Conservation (phyloP, 768 basidiomycete genomes). For the Lyophyllum atratum region DNA sequence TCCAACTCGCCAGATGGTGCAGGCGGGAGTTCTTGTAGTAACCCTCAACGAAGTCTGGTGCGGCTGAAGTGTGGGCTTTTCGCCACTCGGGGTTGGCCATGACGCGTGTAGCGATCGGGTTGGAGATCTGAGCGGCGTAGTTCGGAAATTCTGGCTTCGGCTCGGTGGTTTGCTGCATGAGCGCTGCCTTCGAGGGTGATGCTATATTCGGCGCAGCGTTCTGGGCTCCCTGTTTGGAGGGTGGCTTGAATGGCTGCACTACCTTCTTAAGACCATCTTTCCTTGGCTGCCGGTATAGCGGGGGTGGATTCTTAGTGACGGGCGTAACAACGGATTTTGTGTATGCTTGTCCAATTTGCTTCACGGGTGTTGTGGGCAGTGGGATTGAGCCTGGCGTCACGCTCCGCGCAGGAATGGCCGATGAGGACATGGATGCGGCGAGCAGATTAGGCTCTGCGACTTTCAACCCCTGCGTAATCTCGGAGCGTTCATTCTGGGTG, state of each 20-base stretch:
- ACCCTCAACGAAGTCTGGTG: constrained; percentile 83
- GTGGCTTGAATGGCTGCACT: neutral
- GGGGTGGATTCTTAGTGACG: neutral
- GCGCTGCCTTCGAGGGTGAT: neutral
- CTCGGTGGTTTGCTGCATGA: neutral
- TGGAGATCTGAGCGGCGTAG: constrained; percentile 72
- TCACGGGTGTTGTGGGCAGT: constrained; percentile 6
- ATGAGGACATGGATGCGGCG: constrained; percentile 16
- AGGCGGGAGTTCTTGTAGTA: constrained; percentile 86
- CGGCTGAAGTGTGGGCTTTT: constrained; percentile 81
- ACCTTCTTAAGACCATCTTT: neutral
- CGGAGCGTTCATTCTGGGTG: constrained; percentile 46
- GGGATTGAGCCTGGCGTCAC: neutral
- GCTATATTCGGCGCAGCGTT: no score
- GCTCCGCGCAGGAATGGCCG: neutral
- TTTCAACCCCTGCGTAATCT: constrained; percentile 50
- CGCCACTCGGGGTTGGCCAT: constrained; percentile 90
- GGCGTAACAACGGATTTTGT: neutral
- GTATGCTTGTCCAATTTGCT: neutral
- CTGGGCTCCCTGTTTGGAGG: neutral
- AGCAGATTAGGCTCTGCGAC: constrained; percentile 37
- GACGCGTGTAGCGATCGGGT: constrained; percentile 71
- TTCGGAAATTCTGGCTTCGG: constrained; percentile 38
- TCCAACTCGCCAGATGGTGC: constrained; percentile 93
- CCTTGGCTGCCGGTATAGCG: neutral